Base-by-base conservation (phyloP, 805 yeast species). In the Wilhelminamyces savonicus region DNA sequence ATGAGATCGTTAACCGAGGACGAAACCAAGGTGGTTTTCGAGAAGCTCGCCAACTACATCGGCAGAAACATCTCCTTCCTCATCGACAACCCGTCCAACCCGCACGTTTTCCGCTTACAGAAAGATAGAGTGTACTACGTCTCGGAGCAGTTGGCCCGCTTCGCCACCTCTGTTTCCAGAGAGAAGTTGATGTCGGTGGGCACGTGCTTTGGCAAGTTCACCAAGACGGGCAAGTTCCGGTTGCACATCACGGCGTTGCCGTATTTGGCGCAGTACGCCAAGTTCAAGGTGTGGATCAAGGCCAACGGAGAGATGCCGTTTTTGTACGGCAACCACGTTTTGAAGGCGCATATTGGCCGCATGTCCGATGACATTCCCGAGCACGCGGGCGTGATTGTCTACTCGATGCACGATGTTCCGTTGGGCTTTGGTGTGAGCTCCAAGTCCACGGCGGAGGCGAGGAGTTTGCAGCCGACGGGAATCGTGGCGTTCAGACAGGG, bases 281-380 rank as follows among this genome's bases (percentile, higher is more conserved):
- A 83, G 56, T 87, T 80, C 64, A 92, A 90, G 62, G 69, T 92
- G 23, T 92, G 98, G 98, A 85, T 92, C 59, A 92, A 92, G 58
- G 78, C 77, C 29, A 92, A 92, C 52, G 98, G 98, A 47, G 98
- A 92, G 60, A 92, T 92, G 98, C 97, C 98, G 10, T 92, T 82
- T 54, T 62, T 92, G 41, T 92, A 92, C 48, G 98, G 98, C 21
- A 92, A 92, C 64, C 95, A 92, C 56, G 90, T 90, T 16, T 69
- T 92, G 44, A 92, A 92, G 55, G 98, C 98, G 4, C 98, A 92
- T 54, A 71, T 92, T 33, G 98, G 98, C 21, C 81, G 87, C 48
- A 86, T 92, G 83, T 82, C 94, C 32, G 98, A 92, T 44, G 97
- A 92, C 52, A 84, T 92, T 32, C 97, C 97, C 18, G 97, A 90